A percentile compares a stretch with the other conserved stretches of the same genome.
Conservation (phyloP, 176 grass and related monocot genomes). For the Otatea glauca region DNA sequence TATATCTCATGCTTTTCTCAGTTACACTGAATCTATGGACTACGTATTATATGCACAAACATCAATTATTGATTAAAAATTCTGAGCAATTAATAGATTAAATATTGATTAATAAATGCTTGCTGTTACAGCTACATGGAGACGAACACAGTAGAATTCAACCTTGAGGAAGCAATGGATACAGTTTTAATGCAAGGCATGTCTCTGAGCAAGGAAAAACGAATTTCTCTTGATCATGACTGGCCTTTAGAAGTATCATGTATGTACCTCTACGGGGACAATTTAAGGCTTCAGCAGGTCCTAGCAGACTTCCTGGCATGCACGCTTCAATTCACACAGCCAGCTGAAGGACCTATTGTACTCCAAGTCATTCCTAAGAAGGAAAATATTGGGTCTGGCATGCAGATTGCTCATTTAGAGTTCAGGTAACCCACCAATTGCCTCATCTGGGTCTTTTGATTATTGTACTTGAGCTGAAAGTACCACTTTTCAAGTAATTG, state of each 20-base stretch:
- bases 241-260: conserved; percentile 84
- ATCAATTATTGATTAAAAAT: not conserved
- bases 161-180: conserved; percentile 75
- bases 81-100: not conserved
- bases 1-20: not conserved
- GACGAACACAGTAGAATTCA: conserved; percentile 79
- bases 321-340: conserved; percentile 78
- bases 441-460: conserved; percentile 16
- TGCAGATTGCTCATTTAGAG: conserved; percentile 93
- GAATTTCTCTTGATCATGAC: conserved; percentile 67
- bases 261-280: conserved; percentile 87
- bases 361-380: conserved; percentile 73
- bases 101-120: conserved; percentile 26
- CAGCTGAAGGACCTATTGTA: conserved; percentile 70
- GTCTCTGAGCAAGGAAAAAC: conserved; percentile 68
- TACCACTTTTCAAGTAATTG: conserved; percentile 26
- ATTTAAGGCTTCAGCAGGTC: conserved; percentile 97
- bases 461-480: conserved; percentile 16
- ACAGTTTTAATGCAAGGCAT: conserved; percentile 88
- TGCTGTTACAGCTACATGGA: conserved; percentile 75
- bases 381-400: conserved; percentile 74
- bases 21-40: conserved; percentile 10
- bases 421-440: conserved; percentile 69
- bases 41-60: not conserved
- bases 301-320: conserved; percentile 78